These are phyloP conservation scores for Hyaloscypha bicolor DNA, from an alignment of 495 filamentous ascomycete genomes.

Conservation along the genomic window DNA sequence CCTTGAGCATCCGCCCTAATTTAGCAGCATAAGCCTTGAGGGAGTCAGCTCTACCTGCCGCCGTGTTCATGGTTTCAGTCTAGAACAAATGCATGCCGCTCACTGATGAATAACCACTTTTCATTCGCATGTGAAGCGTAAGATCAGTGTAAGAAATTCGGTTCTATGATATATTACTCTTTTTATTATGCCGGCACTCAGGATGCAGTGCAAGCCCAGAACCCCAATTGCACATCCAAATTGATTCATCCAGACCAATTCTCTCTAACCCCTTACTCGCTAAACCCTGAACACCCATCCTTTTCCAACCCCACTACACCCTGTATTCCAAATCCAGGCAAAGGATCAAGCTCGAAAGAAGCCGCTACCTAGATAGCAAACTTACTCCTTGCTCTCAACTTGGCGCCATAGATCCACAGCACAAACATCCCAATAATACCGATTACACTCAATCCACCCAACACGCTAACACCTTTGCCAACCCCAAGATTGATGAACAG, in stretches of 20 bases:
- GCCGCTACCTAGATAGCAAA: constrained; percentile 38
- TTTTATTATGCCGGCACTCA: not conserved
- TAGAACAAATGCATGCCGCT: not conserved
- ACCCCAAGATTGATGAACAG: constrained; percentile 62
- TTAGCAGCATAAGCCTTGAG: not conserved
- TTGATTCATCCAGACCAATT: not conserved
- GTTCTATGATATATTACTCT: not conserved
- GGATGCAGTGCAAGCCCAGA: not conserved
- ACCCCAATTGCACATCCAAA: not conserved
- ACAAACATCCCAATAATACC: constrained; percentile 59
- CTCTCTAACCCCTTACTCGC: not conserved
- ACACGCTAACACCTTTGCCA: constrained; percentile 53
- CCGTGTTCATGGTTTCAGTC: not conserved
- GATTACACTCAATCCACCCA: constrained; percentile 57
- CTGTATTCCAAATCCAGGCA: not conserved
- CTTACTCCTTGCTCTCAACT: constrained; percentile 46
- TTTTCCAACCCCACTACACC: not conserved
- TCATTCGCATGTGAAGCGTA: not conserved
- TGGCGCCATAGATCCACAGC: constrained; percentile 55
- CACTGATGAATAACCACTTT: not conserved
- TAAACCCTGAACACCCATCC: not conserved
- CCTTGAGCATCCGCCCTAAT: not conserved
- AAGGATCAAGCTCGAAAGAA: not conserved
- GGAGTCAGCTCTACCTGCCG: not conserved
- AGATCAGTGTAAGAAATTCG: not conserved